A percentile compares a stretch with the other conserved stretches of the same genome.
phyloP scores from a whole-genome alignment of 306 rosid genomes.

The Castanea mollissima region DNA sequence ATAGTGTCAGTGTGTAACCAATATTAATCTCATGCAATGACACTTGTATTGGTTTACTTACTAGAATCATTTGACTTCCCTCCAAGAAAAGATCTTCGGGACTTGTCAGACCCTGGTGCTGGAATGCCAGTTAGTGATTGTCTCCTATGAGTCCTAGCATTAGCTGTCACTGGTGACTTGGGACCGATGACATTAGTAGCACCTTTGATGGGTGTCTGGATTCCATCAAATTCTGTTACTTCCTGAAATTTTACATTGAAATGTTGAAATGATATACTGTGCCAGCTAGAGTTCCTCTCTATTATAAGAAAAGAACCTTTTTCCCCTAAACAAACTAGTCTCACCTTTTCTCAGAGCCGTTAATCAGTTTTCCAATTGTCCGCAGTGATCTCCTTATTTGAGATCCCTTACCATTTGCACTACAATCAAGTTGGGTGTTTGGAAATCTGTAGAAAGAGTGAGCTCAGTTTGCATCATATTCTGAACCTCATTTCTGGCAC shows the following conservation, averaged over 20 bases:
- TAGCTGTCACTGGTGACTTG: conserved; percentile 44
- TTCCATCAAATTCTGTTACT: conserved; percentile 52
- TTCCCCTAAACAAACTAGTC: not conserved
- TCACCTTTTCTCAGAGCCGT: conserved; percentile 81
- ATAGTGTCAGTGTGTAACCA: not conserved
- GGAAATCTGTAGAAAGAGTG: conserved; percentile 35
- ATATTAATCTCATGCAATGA: not conserved
- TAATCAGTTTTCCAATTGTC: conserved; percentile 89
- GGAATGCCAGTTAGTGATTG: conserved; percentile 74
- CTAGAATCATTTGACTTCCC: conserved; percentile 54
- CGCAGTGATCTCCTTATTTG: conserved; percentile 79
- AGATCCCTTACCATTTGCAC: conserved; percentile 72
- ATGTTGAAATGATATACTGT: not conserved
- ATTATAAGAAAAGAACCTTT: not conserved
- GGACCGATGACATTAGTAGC: conserved; percentile 23
- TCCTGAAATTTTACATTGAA: conserved; percentile 48
- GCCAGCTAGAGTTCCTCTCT: not conserved
- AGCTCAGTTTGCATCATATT: conserved; percentile 18
- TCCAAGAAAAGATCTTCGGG: conserved; percentile 75
- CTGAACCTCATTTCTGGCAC: conserved; percentile 38
- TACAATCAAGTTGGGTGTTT: conserved; percentile 41
- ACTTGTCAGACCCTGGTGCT: conserved; percentile 39
- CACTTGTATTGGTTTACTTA: conserved; percentile 30
- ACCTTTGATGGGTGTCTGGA: conserved; percentile 44
- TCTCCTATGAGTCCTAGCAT: conserved; percentile 56